Evolutionary conservation across 768 basidiomycete species (phyloP).

Genomic region (Pleurotus eryngii): DNA sequence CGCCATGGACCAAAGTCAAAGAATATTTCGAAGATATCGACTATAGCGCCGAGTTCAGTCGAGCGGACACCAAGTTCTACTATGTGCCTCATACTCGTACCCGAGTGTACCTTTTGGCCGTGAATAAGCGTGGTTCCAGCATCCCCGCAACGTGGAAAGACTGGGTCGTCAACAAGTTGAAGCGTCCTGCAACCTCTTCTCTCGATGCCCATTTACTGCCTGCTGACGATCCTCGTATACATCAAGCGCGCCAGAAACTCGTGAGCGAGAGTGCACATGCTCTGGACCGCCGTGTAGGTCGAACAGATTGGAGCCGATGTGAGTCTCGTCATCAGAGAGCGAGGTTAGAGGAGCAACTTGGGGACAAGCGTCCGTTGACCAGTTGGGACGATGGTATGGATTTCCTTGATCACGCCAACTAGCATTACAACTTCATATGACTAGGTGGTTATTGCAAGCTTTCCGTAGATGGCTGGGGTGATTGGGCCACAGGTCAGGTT

Average conservation of each 20-base stretch:
- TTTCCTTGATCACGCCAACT: neutral
- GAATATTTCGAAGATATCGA: conserved; percentile 70
- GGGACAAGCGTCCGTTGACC: conserved; percentile 81
- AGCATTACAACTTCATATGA: conserved; percentile 1
- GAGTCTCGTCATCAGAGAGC: conserved; percentile 90
- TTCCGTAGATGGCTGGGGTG: conserved; percentile 88
- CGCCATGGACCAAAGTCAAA: conserved; percentile 81
- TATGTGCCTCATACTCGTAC: conserved; percentile 96
- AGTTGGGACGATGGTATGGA: conserved; percentile 85
- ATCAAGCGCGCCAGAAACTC: conserved; percentile 82
- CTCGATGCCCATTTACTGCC: conserved; percentile 90
- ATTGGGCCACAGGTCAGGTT: conserved; percentile 91
- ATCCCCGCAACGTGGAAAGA: conserved; percentile 72
- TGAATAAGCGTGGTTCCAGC: conserved; percentile 57
- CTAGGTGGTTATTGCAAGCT: conserved; percentile 80
- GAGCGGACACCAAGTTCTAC: conserved; percentile 84
- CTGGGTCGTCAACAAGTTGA: conserved; percentile 55
- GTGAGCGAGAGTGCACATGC: conserved; percentile 65
- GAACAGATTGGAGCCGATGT: conserved; percentile 89
- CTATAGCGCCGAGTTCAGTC: conserved; percentile 68
- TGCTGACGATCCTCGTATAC: conserved; percentile 88
- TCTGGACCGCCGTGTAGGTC: conserved; percentile 64
- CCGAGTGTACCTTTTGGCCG: conserved; percentile 82
- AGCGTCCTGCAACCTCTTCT: conserved; percentile 83
- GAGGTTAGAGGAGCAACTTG: conserved; percentile 78